Evolutionary conservation across 495 filamentous ascomycete species (phyloP), one percentile per base, ranked within the genome.

Genomic region (Penicillium manginii): DNA sequence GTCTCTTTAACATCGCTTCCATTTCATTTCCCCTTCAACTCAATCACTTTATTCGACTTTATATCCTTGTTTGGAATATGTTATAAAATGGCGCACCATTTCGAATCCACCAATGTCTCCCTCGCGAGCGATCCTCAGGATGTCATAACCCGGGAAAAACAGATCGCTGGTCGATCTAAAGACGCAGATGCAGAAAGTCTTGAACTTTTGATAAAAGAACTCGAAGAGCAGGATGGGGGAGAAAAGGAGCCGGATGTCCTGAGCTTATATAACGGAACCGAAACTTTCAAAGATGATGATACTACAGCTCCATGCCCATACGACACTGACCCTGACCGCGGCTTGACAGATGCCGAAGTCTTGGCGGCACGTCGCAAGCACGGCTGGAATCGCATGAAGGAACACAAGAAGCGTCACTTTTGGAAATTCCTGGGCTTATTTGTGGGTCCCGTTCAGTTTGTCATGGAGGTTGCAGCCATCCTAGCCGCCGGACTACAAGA

Each of bases 371-470:
- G 90, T 31, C 85, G 90, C 50, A 90, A 89, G 73, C 91, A 88
- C 74, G 92, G 92, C 73, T 78, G 89, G 67, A 96, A 96, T 66
- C 84, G 89, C 70, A 88, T 96, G 87, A 92, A 90, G 74, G 89
- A 93, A 73, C 89, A 93, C 76, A 94, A 91, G 75, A 85, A 88
- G 69, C 93, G 91, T 63, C 69, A 91, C n/a, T 71, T 92, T 50
- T 79, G 93, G 61, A 92, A 94, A 76, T 96, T 96, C 69, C 70
- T 96, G 21, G 78, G 78, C 57, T 94, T 88, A 78, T 96, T 96
- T 77, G 81, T 92, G 62, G 92, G 92, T 60, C 92, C 92, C 32
- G 93, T 96, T 66, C 92, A 96, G 70, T 92, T 91, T 75, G 92
- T 96, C 69, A 96, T 96, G 92, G 90, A 93, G 88, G 83, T 82